Evolutionary conservation across 495 filamentous ascomycete genomes (phyloP).

Genomic region (Aspergillus bertholletiae): DNA sequence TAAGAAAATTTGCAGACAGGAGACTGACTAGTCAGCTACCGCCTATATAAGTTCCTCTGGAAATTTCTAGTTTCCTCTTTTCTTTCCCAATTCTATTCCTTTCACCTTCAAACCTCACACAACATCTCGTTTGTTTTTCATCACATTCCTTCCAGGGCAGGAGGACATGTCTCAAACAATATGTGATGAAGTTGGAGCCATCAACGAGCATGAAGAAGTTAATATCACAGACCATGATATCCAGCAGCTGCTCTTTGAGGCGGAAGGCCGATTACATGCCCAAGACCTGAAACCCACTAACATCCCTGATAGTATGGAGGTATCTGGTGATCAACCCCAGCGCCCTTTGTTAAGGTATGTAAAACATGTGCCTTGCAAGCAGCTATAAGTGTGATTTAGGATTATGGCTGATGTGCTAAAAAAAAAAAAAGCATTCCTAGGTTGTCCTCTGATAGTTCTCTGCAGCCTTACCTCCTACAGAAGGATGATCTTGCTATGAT

Average conservation of each 20-base stretch:
- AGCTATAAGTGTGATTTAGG: not conserved
- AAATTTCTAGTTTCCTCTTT: not conserved
- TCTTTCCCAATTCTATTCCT: not conserved
- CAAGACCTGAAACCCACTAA: slow-evolving; percentile 8
- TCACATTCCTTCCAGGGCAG: not conserved
- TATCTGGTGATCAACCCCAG: not conserved
- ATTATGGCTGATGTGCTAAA: not conserved
- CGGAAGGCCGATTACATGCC: slow-evolving; percentile 54
- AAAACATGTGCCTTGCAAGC: not conserved
- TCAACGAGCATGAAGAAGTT: slow-evolving; percentile 16
- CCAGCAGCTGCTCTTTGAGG: slow-evolving; percentile 58
- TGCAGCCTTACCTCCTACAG: slow-evolving; percentile 47
- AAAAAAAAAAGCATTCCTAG: slow-evolving; percentile 33
- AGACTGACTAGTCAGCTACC: too few species aligned
- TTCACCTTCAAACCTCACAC: not conserved
- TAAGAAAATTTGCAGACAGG: slow-evolving; percentile 6
- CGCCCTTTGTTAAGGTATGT: slow-evolving; percentile 21
- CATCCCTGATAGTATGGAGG: not conserved
- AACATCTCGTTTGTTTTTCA: not conserved
- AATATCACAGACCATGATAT: slow-evolving; percentile 54
- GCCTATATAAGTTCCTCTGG: slow-evolving; percentile 3
- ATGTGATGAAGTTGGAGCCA: slow-evolving; percentile 2
- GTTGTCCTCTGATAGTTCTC: slow-evolving; percentile 31
- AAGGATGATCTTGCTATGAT: slow-evolving; percentile 41
- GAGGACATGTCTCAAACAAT: slow-evolving; percentile 3